Conservation (phyloP, 257 asterid species). For the Mitragyna speciosa region DNA sequence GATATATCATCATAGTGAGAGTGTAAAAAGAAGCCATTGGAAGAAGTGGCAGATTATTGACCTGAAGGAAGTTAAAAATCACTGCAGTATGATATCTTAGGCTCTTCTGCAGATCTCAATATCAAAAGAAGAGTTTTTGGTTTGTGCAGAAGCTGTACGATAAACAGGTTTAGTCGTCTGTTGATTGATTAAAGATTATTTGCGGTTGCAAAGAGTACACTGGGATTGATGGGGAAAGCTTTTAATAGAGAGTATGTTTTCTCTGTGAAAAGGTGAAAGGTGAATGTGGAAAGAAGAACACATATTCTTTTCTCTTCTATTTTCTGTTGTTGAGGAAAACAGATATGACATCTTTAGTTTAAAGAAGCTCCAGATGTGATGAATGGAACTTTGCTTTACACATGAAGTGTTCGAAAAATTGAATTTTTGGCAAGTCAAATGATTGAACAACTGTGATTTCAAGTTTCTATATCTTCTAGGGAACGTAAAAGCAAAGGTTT, state of each 20-base stretch:
- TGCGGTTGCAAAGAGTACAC: constrained; percentile 14
- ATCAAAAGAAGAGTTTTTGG: constrained; percentile 21
- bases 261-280: constrained; percentile 9
- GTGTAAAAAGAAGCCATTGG: constrained; percentile 41
- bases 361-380: not conserved
- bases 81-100: constrained; percentile 17
- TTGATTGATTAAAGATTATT: not conserved
- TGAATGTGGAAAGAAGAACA: constrained; percentile 13
- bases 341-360: not conserved
- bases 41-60: constrained; percentile 19
- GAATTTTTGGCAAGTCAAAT: not conserved
- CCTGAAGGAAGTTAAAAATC: not conserved
- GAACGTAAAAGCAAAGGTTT: constrained; percentile 21
- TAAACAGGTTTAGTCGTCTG: not conserved
- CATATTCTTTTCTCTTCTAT: constrained; percentile 4
- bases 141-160: not conserved
- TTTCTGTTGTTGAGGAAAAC: constrained; percentile 1
- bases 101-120: constrained; percentile 20
- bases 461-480: not conserved
- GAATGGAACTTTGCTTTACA: not conserved
- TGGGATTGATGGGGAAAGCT: constrained; percentile 19
- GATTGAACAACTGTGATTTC: constrained; percentile 7
- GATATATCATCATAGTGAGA: constrained; percentile 33
- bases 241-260: constrained; percentile 14
- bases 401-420: not conserved